A percentile compares a stretch with the other conserved stretches of the same genome.
Evolutionary conservation across 345 rosid genomes (phyloP).

Genomic region (Trapa incisa): DNA sequence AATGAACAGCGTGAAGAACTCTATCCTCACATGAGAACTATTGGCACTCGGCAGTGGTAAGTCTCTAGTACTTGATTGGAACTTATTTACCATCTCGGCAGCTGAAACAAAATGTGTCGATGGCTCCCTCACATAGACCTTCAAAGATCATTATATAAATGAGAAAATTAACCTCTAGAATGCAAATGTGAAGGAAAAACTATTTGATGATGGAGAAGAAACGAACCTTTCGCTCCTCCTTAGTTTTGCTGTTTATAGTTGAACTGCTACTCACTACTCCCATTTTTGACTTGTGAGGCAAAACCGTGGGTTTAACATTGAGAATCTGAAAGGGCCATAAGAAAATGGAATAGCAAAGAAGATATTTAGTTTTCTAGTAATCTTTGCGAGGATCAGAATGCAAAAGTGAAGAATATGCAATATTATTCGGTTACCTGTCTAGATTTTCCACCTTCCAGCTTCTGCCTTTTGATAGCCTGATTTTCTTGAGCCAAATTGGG

Average conservation of each 20-base stretch:
- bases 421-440: constrained; percentile 48
- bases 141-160: background rate
- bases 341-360: background rate
- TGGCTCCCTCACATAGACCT: constrained; percentile 53
- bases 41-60: constrained; percentile 37
- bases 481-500: constrained; percentile 62
- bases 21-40: constrained; percentile 27
- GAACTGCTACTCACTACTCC: constrained; percentile 44
- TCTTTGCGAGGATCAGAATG: background rate
- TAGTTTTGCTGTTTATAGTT: constrained; percentile 23
- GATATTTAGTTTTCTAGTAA: background rate
- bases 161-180: constrained; percentile 1
- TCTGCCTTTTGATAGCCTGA: constrained; percentile 93
- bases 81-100: constrained; percentile 85
- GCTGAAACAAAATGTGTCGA: constrained; percentile 46
- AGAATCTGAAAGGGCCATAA: constrained; percentile 47
- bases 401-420: background rate
- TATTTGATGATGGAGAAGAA: background rate
- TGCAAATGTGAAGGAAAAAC: background rate
- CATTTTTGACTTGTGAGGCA: constrained; percentile 69
- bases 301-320: constrained; percentile 51
- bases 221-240: constrained; percentile 70
- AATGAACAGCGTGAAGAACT: background rate
- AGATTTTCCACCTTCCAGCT: constrained; percentile 80
- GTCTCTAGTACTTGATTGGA: constrained; percentile 76